Percentiles rank a stretch among this genome's conserved stretches.
Evolutionary conservation across 768 basidiomycete genomes (phyloP).

Genomic region (Mycena rosella): DNA sequence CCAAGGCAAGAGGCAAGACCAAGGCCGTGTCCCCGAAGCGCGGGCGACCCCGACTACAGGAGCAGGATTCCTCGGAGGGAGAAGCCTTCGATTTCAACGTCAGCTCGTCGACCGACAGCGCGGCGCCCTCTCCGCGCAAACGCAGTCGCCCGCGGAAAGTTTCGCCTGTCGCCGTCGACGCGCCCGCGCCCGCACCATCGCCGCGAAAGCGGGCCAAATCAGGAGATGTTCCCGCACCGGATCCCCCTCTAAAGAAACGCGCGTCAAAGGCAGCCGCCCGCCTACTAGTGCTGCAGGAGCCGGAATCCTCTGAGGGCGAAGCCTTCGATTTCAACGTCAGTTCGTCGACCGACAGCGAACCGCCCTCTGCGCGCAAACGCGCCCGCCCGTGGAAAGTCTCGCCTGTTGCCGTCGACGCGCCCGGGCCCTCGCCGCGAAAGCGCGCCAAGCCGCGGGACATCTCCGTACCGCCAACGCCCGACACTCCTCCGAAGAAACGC

Average conservation of each 20-base stretch:
- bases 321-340: conserved; percentile 41
- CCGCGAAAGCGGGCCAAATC: conserved; percentile 28
- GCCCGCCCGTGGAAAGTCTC: conserved; percentile 39
- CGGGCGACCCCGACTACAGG: background rate
- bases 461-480: background rate
- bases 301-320: conserved; percentile 41
- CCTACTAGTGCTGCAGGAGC: background rate
- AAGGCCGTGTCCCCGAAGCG: conserved; percentile 19
- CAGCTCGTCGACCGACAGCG: conserved; percentile 34
- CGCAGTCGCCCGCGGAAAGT: conserved; percentile 41
- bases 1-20: conserved; percentile 29
- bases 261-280: too few relatives aligned
- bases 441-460: conserved; percentile 11
- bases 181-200: background rate
- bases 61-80: conserved; percentile 37
- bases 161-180: conserved; percentile 1
- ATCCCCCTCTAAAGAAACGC: conserved; percentile 15
- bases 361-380: conserved; percentile 42
- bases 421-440: conserved; percentile 22
- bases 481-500: conserved; percentile 17
- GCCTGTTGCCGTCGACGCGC: background rate
- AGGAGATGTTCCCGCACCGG: background rate
- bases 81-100: conserved; percentile 43
- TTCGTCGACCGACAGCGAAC: conserved; percentile 34
- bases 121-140: conserved; percentile 40